These are phyloP conservation scores for Nyssa sinensis DNA, from an alignment of 148 eudicot species.

Conservation along the genomic window DNA sequence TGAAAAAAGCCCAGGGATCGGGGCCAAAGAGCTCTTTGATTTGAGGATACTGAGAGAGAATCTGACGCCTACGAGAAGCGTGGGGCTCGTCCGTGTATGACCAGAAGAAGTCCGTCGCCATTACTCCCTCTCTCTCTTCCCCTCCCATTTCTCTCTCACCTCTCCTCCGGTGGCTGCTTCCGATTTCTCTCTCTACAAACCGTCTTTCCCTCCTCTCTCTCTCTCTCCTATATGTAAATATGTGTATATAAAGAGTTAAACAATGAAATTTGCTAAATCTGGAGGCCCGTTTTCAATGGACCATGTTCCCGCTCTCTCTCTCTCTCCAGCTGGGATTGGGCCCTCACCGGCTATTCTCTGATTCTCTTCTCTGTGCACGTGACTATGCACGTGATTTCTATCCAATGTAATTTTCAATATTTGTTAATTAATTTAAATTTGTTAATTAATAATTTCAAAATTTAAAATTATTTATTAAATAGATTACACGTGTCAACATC, in stretches of 20 bases:
- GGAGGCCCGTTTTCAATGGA: background rate
- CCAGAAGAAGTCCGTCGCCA: slow-evolving; percentile 91
- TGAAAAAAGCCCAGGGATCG: slow-evolving; percentile 73
- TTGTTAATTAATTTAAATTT: too few relatives aligned
- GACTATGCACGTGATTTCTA: background rate
- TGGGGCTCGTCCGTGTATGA: slow-evolving; percentile 96
- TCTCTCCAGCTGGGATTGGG: background rate
- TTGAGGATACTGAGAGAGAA: slow-evolving; percentile 85
- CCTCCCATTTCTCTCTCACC: slow-evolving; percentile 17
- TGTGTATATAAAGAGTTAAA: background rate
- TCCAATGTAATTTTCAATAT: too few relatives aligned
- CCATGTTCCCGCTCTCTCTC: background rate
- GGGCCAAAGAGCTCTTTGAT: slow-evolving; percentile 89
- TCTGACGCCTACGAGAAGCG: slow-evolving; percentile 68
- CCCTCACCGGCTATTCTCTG: background rate
- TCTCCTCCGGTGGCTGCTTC: too few relatives aligned
- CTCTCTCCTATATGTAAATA: background rate
- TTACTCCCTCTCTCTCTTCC: slow-evolving; percentile 36
- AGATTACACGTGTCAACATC: too few relatives aligned
- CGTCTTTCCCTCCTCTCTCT: slow-evolving; percentile 6
- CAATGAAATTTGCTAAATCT: too few relatives aligned
- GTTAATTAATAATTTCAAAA: too few relatives aligned
- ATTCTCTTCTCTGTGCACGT: background rate
- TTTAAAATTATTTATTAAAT: too few relatives aligned
- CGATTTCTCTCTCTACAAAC: slow-evolving; percentile 18